These are phyloP conservation scores for Angomonas ambiguus DNA, from an alignment of 208 protist genomes.

Conservation along the genomic window DNA sequence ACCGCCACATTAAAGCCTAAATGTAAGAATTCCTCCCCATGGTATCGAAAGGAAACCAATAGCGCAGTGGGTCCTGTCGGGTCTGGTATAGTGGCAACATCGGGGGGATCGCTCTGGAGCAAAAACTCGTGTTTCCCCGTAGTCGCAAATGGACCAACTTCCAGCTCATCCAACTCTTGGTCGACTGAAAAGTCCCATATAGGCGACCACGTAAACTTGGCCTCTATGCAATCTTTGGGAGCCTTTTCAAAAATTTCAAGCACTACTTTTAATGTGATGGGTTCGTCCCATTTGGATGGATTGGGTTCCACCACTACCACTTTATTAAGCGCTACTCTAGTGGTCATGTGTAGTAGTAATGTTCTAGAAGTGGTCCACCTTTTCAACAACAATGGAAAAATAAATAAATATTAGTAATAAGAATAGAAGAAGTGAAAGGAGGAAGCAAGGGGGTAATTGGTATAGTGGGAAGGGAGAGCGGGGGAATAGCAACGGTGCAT, in stretches of 20 bases:
- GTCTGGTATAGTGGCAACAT: conserved; percentile 63
- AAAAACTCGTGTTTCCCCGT: conserved; percentile 65
- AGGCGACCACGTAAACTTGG: conserved; percentile 72
- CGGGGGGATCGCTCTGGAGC: conserved; percentile 62
- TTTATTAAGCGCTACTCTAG: conserved; percentile 53
- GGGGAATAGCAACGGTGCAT: background rate
- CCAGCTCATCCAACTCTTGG: conserved; percentile 75
- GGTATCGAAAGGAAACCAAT: conserved; percentile 62
- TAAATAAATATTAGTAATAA: background rate
- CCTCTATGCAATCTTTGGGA: conserved; percentile 43
- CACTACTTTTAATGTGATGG: conserved; percentile 46
- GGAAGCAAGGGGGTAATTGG: background rate
- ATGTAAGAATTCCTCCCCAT: conserved; percentile 65
- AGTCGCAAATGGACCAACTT: conserved; percentile 60
- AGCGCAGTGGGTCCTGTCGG: conserved; percentile 77
- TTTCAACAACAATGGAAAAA: background rate
- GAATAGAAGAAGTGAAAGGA: background rate
- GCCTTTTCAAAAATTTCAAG: conserved; percentile 66
- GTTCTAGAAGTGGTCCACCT: background rate
- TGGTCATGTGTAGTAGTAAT: conserved; percentile 26
- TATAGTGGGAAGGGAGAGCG: background rate
- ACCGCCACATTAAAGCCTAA: conserved; percentile 69
- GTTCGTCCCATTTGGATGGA: conserved; percentile 39
- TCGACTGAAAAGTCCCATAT: conserved; percentile 84
- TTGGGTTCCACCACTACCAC: conserved; percentile 38